Percentiles rank a stretch among this genome's conserved stretches.
Conservation (phyloP, 2,329 filamentous ascomycete species). For the Calonectria naviculata region DNA sequence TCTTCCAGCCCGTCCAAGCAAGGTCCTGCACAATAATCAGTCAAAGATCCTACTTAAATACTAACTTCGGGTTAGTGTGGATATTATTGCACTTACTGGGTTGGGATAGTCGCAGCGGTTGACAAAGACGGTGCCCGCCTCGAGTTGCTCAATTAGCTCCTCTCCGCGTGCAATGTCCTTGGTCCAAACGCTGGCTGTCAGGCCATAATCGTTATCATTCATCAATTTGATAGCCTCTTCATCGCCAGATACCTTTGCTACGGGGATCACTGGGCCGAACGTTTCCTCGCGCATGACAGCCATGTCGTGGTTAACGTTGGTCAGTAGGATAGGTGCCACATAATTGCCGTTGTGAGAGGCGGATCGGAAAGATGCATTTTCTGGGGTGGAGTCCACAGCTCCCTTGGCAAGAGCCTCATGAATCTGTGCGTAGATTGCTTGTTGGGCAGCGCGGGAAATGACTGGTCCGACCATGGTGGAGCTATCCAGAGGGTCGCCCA, state of each 20-base stretch:
- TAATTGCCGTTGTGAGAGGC: conserved; percentile 83
- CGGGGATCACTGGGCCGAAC: conserved; percentile 89
- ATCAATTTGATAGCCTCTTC: conserved; percentile 84
- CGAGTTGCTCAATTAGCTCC: conserved; percentile 79
- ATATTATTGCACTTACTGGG: conserved; percentile 68
- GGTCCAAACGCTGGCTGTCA: conserved; percentile 95
- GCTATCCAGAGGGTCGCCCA: conserved; percentile 86
- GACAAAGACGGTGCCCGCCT: conserved; percentile 94
- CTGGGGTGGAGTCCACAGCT: conserved; percentile 83
- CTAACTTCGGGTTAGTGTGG: neutral
- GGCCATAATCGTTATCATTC: conserved; percentile 93
- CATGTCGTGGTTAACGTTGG: conserved; percentile 83
- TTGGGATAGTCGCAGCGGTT: conserved; percentile 92
- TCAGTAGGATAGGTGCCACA: conserved; percentile 84
- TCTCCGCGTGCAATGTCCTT: conserved; percentile 82
- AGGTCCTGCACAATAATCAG: conserved; percentile 70
- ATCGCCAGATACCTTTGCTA: conserved; percentile 88
- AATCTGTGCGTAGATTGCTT: conserved; percentile 81
- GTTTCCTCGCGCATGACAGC: conserved; percentile 91
- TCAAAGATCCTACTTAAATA: neutral
- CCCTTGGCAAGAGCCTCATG: conserved; percentile 84
- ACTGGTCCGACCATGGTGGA: conserved; percentile 88
- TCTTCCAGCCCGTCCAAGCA: conserved; percentile 96
- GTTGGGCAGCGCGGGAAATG: conserved; percentile 80
- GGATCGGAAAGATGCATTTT: conserved; percentile 78